phyloP scores from a whole-genome alignment of 306 rosid genomes.

The Ammopiptanthus mongolicus region DNA sequence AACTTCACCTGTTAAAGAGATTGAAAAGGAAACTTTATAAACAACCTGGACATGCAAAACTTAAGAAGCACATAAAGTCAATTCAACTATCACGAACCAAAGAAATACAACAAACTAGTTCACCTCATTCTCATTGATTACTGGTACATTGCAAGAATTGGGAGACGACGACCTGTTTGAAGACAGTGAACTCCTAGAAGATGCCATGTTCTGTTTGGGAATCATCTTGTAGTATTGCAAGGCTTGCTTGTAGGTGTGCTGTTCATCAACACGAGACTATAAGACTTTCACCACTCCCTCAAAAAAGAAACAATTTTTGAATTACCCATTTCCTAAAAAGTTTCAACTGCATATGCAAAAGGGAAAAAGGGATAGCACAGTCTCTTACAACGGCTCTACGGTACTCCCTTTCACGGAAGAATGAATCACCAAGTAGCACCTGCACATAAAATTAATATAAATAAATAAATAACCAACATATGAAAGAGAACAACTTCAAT shows the following conservation, averaged over 20 bases:
- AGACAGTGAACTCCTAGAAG: conserved; percentile 59
- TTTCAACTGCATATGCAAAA: conserved; percentile 9
- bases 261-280: conserved; percentile 19
- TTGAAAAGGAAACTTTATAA: conserved; percentile 6
- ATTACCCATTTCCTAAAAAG: background rate
- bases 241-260: conserved; percentile 91
- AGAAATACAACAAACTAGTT: conserved; percentile 11
- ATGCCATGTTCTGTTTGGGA: conserved; percentile 59
- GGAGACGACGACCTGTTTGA: conserved; percentile 90
- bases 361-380: background rate
- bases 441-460: conserved; percentile 2
- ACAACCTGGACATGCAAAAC: background rate
- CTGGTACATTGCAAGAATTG: conserved; percentile 63
- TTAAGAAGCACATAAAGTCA: background rate
- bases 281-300: background rate
- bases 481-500: background rate
- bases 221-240: conserved; percentile 73
- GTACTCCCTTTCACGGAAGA: conserved; percentile 75
- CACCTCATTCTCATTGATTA: conserved; percentile 92
- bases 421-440: conserved; percentile 83
- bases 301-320: background rate
- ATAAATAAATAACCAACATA: background rate
- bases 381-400: conserved; percentile 86
- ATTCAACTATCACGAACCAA: conserved; percentile 5
- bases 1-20: conserved; percentile 74